These are phyloP conservation scores for Pseudogymnoascus sp. DNA, from an alignment of 2,329 filamentous ascomycete genomes.

Conservation along the genomic window DNA sequence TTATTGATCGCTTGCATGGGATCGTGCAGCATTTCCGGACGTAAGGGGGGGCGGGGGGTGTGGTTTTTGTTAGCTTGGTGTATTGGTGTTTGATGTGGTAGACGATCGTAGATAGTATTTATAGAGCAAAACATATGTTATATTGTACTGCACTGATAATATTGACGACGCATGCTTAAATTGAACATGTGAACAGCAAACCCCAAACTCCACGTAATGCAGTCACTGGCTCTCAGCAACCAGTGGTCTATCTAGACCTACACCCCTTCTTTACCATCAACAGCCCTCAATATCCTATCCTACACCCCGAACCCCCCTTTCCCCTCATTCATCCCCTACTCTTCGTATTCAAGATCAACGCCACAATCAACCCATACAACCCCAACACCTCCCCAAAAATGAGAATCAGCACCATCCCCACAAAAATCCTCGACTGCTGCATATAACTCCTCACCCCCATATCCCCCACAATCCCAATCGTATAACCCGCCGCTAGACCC, in stretches of 20 bases:
- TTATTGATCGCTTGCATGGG: conserved; percentile 92
- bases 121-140: conserved; percentile 1
- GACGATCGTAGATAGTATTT: neutral
- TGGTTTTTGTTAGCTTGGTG: neutral
- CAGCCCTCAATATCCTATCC: neutral
- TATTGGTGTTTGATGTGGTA: neutral
- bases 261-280: neutral
- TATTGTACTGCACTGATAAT: neutral
- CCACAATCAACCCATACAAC: conserved; percentile 97
- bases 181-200: conserved; percentile 1
- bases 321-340: conserved; percentile 20
- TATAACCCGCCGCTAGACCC: conserved; percentile 89
- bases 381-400: conserved; percentile 98
- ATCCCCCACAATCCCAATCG: conserved; percentile 93
- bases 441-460: conserved; percentile 91
- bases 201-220: conserved; percentile 1
- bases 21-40: conserved; percentile 85
- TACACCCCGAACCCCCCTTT: neutral
- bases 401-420: conserved; percentile 96
- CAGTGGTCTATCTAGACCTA: conserved; percentile 2
- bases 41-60: conserved; percentile 29
- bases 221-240: neutral
- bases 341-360: conserved; percentile 87
- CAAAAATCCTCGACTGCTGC: conserved; percentile 91
- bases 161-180: neutral